phyloP scores from a whole-genome alignment of 2,329 filamentous ascomycete species.

The Sodiomyces alkalinus region DNA sequence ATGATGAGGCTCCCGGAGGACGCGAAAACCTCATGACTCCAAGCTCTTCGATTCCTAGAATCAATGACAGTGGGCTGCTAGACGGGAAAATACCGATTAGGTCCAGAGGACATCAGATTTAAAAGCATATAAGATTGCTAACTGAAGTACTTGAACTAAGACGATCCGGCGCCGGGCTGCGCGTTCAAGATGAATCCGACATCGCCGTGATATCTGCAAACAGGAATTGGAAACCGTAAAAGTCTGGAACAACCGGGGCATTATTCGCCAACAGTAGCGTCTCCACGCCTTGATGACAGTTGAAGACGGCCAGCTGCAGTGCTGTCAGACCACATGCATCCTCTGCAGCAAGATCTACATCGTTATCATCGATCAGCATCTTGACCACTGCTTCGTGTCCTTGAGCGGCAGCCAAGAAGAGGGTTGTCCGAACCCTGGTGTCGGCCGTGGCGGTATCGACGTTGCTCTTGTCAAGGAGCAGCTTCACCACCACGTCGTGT shows the following conservation, averaged over 20 bases:
- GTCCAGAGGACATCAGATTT: no score
- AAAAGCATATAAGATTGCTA: no score
- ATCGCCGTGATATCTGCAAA: conserved; percentile 1
- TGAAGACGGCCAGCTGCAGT: conserved; percentile 1
- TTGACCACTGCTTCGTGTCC: not conserved
- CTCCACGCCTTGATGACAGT: not conserved
- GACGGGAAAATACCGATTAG: no score
- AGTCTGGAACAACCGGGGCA: not conserved
- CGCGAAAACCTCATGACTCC: no score
- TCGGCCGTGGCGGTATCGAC: not conserved
- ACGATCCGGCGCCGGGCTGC: not conserved
- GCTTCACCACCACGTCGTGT: not conserved
- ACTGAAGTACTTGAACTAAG: not conserved
- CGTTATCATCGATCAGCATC: not conserved
- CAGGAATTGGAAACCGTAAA: not conserved
- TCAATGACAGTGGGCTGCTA: no score
- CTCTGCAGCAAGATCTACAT: not conserved
- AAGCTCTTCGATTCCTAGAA: no score
- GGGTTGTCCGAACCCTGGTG: not conserved
- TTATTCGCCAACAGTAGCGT: not conserved
- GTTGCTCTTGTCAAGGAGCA: not conserved
- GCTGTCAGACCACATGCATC: conserved; percentile 1
- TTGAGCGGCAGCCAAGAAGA: not conserved
- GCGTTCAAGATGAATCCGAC: not conserved
- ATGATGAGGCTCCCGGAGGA: no score